Percentiles rank a stretch among this genome's conserved stretches.
Conservation (phyloP, 441 rosid genomes). For the Syzygium malaccense region DNA sequence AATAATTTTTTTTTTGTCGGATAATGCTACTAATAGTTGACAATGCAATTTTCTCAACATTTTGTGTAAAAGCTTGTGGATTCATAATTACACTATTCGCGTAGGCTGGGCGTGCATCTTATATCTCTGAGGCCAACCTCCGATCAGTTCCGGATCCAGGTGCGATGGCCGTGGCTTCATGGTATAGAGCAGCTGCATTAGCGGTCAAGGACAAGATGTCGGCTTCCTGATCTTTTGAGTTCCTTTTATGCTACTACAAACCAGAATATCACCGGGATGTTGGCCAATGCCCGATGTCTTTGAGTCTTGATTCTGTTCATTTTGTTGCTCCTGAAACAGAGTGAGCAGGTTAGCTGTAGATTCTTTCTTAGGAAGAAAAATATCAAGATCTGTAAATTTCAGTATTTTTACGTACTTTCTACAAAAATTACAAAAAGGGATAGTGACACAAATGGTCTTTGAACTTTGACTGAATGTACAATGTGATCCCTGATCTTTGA, state of each 20-base stretch:
- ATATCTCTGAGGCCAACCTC: constrained; percentile 54
- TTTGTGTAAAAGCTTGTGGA: not conserved
- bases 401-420: not conserved
- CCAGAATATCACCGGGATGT: not conserved
- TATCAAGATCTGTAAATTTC: not conserved
- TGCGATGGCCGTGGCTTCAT: constrained; percentile 87
- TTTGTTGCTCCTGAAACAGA: not conserved
- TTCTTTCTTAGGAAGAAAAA: not conserved
- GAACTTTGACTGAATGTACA: too few species aligned
- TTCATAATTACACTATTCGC: not conserved
- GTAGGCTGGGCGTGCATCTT: constrained; percentile 88
- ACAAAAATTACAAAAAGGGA: not conserved
- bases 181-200: constrained; percentile 91
- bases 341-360: not conserved
- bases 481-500: too few species aligned
- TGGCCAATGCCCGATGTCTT: not conserved
- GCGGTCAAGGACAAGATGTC: constrained; percentile 47
- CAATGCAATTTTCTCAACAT: not conserved
- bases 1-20: too few species aligned
- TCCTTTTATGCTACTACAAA: not conserved
- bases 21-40: not conserved
- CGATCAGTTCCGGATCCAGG: constrained; percentile 88
- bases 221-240: constrained; percentile 11
- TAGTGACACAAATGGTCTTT: too few species aligned
- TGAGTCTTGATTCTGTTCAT: not conserved